Evolutionary conservation across 768 basidiomycete species (phyloP).

Genomic region (Leccinum olivaceopallidum): DNA sequence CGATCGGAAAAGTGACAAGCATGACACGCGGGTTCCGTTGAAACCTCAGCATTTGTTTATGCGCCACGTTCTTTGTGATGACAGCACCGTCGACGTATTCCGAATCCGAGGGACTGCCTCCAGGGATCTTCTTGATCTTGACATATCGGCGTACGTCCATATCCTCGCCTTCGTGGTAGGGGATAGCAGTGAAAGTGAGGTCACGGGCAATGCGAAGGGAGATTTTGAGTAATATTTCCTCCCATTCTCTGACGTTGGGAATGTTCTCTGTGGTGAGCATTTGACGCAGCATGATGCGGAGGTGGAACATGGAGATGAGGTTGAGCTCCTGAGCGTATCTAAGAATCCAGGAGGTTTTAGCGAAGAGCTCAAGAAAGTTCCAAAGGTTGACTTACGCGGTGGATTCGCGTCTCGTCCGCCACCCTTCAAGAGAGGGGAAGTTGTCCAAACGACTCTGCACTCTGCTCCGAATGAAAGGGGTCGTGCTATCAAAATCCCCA

Average conservation of each 20-base stretch:
- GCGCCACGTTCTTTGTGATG: constrained; percentile 97
- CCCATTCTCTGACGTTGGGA: constrained; percentile 86
- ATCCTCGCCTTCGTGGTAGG: constrained; percentile 82
- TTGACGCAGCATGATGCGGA: constrained; percentile 89
- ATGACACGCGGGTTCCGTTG: constrained; percentile 90
- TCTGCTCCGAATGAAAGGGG: constrained; percentile 83
- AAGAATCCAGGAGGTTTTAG: constrained; percentile 1
- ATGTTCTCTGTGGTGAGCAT: constrained; percentile 83
- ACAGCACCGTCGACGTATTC: constrained; percentile 97
- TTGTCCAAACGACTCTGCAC: constrained; percentile 76
- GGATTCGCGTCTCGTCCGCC: constrained; percentile 87
- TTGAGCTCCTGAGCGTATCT: constrained; percentile 87
- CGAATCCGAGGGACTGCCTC: constrained; percentile 87
- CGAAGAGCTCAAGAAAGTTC: constrained; percentile 1
- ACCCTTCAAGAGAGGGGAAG: constrained; percentile 60
- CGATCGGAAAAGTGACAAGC: constrained; percentile 93
- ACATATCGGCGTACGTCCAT: constrained; percentile 96
- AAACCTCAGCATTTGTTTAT: constrained; percentile 88
- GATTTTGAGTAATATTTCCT: constrained; percentile 75
- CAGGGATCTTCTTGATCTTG: constrained; percentile 98
- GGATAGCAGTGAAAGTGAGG: constrained; percentile 70
- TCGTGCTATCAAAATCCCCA: constrained; percentile 68
- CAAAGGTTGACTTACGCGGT: constrained; percentile 65
- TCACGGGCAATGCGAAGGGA: constrained; percentile 86
- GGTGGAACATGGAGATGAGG: constrained; percentile 82